A percentile compares a stretch with the other conserved stretches of the same genome.
These are phyloP conservation scores for Glomus cerebriforme DNA, from an alignment of 192 early-diverging fungal genomes.

Conservation along the genomic window DNA sequence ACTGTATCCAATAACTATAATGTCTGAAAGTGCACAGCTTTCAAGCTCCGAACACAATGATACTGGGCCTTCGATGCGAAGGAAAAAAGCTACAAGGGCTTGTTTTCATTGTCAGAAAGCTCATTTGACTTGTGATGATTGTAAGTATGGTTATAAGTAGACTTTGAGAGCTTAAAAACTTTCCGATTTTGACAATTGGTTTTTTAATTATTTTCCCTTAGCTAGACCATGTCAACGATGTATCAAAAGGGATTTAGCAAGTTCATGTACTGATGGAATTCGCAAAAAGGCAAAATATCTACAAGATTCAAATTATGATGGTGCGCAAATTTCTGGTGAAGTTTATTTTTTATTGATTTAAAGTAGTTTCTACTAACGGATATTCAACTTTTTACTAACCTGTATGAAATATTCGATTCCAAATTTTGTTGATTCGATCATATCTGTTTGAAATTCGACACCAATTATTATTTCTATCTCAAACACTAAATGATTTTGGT, in stretches of 20 bases:
- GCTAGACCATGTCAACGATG: conserved; percentile 88
- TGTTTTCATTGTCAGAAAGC: conserved; percentile 78
- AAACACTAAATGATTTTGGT: neutral
- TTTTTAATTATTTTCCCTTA: conserved; percentile 20
- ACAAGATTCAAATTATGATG: conserved; percentile 59
- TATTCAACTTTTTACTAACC: conserved; percentile 25
- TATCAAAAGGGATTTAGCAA: conserved; percentile 74
- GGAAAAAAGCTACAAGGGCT: conserved; percentile 62
- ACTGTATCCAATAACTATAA: neutral
- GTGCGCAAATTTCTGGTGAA: conserved; percentile 1
- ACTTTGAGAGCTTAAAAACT: too few species aligned
- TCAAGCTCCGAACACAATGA: conserved; percentile 39
- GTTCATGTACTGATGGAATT: conserved; percentile 78
- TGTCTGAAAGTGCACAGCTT: conserved; percentile 30
- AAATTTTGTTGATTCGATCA: neutral
- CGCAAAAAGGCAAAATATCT: conserved; percentile 94
- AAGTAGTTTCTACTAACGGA: neutral
- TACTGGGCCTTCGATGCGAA: conserved; percentile 34
- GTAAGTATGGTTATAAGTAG: conserved; percentile 41
- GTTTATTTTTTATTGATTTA: conserved; percentile 12
- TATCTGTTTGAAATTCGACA: too few species aligned
- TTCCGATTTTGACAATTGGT: neutral
- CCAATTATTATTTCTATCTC: too few species aligned
- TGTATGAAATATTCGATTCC: neutral
- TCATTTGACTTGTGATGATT: conserved; percentile 74